These are phyloP conservation scores for Colletotrichum sp. DNA, from an alignment of 2,329 filamentous ascomycete genomes.

Conservation along the genomic window DNA sequence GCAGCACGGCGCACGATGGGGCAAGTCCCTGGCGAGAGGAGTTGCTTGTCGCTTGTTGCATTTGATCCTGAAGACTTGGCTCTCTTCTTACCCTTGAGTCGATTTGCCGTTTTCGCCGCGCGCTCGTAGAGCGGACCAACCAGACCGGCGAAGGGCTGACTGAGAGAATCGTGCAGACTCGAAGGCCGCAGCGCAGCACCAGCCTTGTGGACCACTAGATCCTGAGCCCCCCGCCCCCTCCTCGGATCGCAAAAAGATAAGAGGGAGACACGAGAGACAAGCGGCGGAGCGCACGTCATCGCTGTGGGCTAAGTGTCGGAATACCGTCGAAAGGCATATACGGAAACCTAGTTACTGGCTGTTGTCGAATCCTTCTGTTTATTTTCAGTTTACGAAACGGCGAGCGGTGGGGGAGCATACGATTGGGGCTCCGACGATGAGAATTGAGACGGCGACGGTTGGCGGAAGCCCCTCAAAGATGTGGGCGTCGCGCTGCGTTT, in stretches of 20 bases:
- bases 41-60: background rate
- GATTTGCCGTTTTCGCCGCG: background rate
- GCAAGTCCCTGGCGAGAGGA: background rate
- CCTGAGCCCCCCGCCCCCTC: background rate
- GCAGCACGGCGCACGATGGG: constrained; percentile 1
- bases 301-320: constrained; percentile 3
- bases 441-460: background rate
- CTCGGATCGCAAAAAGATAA: background rate
- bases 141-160: background rate
- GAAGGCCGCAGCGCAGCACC: background rate
- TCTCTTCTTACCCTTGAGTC: background rate
- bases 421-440: background rate
- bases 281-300: constrained; percentile 6
- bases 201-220: constrained; percentile 1
- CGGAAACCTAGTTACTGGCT: constrained; percentile 2
- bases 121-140: background rate
- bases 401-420: background rate
- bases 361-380: background rate
- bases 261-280: background rate
- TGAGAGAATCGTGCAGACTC: background rate
- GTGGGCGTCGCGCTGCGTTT: constrained; percentile 7
- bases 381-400: background rate
- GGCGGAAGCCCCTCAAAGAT: background rate
- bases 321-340: constrained; percentile 16
- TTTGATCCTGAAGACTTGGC: background rate